These are phyloP conservation scores for Balamuthia mandrillaris DNA, from an alignment of 208 protist genomes.

Conservation along the genomic window DNA sequence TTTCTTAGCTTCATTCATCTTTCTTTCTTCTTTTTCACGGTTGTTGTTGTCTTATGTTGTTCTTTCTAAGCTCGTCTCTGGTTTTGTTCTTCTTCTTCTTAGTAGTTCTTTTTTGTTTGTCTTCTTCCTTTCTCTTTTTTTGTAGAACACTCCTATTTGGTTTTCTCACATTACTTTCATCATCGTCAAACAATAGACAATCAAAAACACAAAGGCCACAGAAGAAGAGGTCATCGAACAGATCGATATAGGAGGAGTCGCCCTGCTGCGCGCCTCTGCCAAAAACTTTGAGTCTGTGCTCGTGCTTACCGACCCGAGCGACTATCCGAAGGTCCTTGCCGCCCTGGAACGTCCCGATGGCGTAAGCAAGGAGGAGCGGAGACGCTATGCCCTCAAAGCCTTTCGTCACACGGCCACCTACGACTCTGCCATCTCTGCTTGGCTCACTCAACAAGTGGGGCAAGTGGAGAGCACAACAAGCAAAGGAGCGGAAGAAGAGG, in stretches of 20 bases:
- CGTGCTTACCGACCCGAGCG: slow-evolving; percentile 60
- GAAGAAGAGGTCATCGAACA: slow-evolving; percentile 64
- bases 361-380: slow-evolving; percentile 43
- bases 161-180: neutral
- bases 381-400: slow-evolving; percentile 55
- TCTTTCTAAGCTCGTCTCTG: too few species aligned
- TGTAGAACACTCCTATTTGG: too few species aligned
- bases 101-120: too few species aligned
- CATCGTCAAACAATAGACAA: slow-evolving; percentile 2
- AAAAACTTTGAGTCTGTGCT: slow-evolving; percentile 69
- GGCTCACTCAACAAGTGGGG: slow-evolving; percentile 24
- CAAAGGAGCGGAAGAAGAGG: too few species aligned
- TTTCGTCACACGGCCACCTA: slow-evolving; percentile 67
- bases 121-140: too few species aligned
- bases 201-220: slow-evolving; percentile 49
- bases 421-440: slow-evolving; percentile 63
- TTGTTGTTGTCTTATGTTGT: too few species aligned
- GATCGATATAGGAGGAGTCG: slow-evolving; percentile 73
- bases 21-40: too few species aligned
- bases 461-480: neutral
- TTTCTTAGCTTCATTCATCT: too few species aligned
- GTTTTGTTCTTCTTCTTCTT: too few species aligned
- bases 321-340: slow-evolving; percentile 56
- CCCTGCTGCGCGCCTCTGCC: slow-evolving; percentile 67
- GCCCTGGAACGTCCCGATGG: neutral